Percentiles rank a stretch among this genome's conserved stretches.
Evolutionary conservation across 768 basidiomycete genomes (phyloP).

Genomic region (Leccinum disarticulatum): DNA sequence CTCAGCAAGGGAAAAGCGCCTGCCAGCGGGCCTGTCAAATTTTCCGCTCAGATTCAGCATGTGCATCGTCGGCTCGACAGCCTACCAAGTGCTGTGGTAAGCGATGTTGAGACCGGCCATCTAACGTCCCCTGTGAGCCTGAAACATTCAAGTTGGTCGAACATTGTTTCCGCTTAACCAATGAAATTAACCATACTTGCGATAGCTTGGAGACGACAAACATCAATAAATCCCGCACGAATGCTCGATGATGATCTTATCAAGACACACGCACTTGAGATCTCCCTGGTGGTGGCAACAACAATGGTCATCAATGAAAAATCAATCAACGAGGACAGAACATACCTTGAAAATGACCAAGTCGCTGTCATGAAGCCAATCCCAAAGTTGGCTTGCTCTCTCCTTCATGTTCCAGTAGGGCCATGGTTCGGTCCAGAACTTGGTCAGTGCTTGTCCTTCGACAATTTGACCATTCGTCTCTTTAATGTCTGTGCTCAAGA

Average conservation of each 20-base stretch:
- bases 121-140: constrained; percentile 86
- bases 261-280: constrained; percentile 66
- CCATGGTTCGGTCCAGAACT: constrained; percentile 74
- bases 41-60: constrained; percentile 1
- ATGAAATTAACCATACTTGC: constrained; percentile 59
- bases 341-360: constrained; percentile 84
- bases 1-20: constrained; percentile 81
- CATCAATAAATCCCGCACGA: background rate
- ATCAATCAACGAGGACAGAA: background rate
- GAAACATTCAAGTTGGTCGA: constrained; percentile 7
- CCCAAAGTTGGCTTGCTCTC: constrained; percentile 51
- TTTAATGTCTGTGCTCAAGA: constrained; percentile 49
- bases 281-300: constrained; percentile 59
- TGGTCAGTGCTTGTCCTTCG: constrained; percentile 27
- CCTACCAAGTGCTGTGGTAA: constrained; percentile 69
- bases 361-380: constrained; percentile 49
- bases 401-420: constrained; percentile 75
- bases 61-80: background rate
- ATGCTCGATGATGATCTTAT: background rate
- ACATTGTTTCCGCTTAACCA: background rate
- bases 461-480: constrained; percentile 23
- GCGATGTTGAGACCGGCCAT: constrained; percentile 84
- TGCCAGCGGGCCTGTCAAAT: constrained; percentile 62
- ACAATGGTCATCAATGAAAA: background rate
- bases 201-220: constrained; percentile 51